Conservation (phyloP, 345 rosid genomes). For the Salix arbutifolia region DNA sequence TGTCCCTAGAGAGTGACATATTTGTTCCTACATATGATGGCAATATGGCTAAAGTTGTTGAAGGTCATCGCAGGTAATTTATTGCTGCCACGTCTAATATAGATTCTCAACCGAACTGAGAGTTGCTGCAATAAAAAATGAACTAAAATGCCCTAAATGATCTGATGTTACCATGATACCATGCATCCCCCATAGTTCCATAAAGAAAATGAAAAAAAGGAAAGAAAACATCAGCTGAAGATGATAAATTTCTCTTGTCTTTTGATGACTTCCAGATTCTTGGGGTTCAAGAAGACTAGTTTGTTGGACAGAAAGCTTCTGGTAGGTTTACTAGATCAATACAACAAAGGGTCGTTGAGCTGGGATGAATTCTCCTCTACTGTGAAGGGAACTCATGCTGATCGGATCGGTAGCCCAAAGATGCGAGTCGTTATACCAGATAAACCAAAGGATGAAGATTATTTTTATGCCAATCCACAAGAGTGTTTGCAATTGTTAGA, state of each 20-base stretch:
- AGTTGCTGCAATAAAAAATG: neutral
- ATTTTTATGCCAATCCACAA: constrained; percentile 85
- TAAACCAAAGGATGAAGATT: constrained; percentile 94
- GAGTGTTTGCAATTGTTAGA: constrained; percentile 83
- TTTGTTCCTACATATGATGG: constrained; percentile 92
- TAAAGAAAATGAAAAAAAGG: neutral
- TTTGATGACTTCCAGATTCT: constrained; percentile 48
- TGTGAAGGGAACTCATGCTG: constrained; percentile 65
- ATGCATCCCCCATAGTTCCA: neutral
- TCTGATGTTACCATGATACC: neutral
- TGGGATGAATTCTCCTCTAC: constrained; percentile 79
- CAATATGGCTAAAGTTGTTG: constrained; percentile 98
- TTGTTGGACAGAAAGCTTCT: constrained; percentile 67
- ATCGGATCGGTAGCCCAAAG: constrained; percentile 74
- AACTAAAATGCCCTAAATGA: neutral
- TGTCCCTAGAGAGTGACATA: constrained; percentile 83
- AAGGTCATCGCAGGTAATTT: constrained; percentile 89
- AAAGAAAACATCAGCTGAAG: neutral
- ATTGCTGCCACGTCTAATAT: neutral
- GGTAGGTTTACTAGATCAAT: constrained; percentile 65
- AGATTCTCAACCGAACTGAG: neutral
- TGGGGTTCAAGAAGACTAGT: constrained; percentile 87
- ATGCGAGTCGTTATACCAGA: constrained; percentile 54
- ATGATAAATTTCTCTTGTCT: neutral
- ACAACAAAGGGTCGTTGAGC: constrained; percentile 50